Base-by-base conservation (phyloP, 495 filamentous ascomycete species). In the Jackrogersella minutella region DNA sequence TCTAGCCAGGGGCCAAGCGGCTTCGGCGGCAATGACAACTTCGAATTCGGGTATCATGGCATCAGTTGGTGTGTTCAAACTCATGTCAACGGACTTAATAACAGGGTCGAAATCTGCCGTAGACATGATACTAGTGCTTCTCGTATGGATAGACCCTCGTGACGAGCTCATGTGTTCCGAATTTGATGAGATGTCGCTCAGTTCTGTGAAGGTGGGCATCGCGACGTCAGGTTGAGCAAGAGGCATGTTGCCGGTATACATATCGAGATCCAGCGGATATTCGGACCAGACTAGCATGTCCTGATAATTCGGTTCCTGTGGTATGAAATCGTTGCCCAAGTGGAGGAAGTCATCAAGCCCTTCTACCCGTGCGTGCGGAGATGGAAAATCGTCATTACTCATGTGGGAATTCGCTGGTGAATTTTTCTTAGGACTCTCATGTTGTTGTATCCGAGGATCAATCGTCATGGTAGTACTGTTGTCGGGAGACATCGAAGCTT, bases 1-100 rank as follows among this genome's bases (percentile, higher is more conserved):
- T 8, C 84, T 79, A 34, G 85, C 86, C 22, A 84, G 64, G 37
- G 81, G 81, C 87, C 86, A 89, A 5, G 76, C 79, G 9, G 79
- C 80, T 39, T 86, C 82, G 4, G 84, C 82, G 1, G 78, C 81
- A 22, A 85, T 77, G 51, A 86, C 81, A 11, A 78, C 79, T 22
- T 81, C 79, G 26, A 83, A 78, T 62, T 86, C 85, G 9, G 79
- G 75, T 21, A 81, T 77, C 33, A 67, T 67, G 17, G 57, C 58
- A 39, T 76, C 74, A 2, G 60, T 58, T 0, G 62, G 65, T 0
- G 61, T 56, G 5, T 61, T 52, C 43, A 72, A 53, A 10, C 70
- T 56, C 47, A 77, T 61, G 11, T 78, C 79, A 0, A 69, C 51
- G 3, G 75, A 63, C 58, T 76, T 75, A 28, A 75, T 62, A 4